phyloP scores from a whole-genome alignment of 2,329 filamentous ascomycete genomes.

The Akanthomyces uredinophilus region DNA sequence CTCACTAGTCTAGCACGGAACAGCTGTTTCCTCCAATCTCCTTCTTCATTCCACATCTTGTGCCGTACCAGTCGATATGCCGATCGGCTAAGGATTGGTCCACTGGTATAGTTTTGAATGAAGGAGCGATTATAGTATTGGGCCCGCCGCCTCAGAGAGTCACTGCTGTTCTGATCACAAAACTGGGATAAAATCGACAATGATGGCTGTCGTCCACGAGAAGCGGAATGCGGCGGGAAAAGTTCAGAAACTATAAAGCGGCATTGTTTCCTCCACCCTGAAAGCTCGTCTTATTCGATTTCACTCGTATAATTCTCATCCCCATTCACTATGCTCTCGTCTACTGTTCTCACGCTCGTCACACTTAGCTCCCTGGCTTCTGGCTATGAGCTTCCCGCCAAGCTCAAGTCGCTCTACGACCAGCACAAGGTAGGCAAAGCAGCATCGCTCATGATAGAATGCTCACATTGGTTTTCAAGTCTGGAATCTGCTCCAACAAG shows the following conservation, averaged over 20 bases:
- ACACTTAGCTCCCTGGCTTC: conserved; percentile 13
- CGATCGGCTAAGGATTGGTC: not conserved
- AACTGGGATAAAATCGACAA: too few species aligned
- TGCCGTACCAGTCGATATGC: not conserved
- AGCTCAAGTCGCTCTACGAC: conserved; percentile 17
- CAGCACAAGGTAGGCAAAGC: conserved; percentile 16
- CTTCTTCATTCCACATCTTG: not conserved
- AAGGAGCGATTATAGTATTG: too few species aligned
- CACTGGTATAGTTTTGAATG: too few species aligned
- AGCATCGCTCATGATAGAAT: not conserved
- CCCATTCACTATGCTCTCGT: conserved; percentile 13
- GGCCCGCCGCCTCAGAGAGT: too few species aligned
- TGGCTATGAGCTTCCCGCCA: conserved; percentile 15
- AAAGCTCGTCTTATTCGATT: not conserved
- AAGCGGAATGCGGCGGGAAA: not conserved
- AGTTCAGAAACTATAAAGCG: not conserved
- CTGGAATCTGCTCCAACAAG: not conserved
- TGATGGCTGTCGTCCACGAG: too few species aligned
- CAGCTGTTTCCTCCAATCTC: conserved; percentile 6
- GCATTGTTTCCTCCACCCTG: not conserved
- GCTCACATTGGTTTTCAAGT: not conserved
- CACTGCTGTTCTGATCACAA: too few species aligned
- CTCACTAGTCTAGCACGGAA: not conserved
- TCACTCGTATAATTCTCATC: not conserved
- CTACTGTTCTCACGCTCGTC: conserved; percentile 12